These are phyloP conservation scores for Isatis tinctoria DNA, from an alignment of 345 rosid genomes.

Conservation along the genomic window DNA sequence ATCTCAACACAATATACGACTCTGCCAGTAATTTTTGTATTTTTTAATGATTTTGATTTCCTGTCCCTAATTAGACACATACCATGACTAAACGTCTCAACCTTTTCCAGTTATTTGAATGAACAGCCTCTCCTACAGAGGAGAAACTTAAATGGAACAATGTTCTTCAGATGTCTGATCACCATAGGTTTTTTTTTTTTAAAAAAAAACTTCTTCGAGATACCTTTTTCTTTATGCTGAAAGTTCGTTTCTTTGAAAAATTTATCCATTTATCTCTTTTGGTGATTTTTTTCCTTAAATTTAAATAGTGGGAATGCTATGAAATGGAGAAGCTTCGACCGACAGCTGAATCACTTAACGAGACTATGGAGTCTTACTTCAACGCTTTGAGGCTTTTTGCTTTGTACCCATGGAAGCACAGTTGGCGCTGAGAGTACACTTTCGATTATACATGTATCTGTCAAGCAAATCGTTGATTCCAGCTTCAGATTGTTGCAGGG, in stretches of 20 bases:
- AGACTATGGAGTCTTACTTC: conserved; percentile 62
- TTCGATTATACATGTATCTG: conserved; percentile 48
- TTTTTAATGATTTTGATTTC: background rate
- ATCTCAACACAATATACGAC: conserved; percentile 72
- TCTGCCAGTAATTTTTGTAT: conserved; percentile 46
- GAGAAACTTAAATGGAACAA: conserved; percentile 66
- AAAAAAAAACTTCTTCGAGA: background rate
- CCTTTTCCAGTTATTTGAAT: conserved; percentile 48
- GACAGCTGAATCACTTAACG: conserved; percentile 60
- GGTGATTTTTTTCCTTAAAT: background rate
- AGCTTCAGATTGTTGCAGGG: conserved; percentile 81
- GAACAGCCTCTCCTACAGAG: conserved; percentile 41
- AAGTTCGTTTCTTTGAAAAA: background rate
- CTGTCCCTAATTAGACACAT: background rate
- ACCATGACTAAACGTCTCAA: background rate
- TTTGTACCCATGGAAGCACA: conserved; percentile 71
- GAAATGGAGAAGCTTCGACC: conserved; percentile 76
- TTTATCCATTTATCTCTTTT: background rate
- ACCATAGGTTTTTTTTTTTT: conserved; percentile 46
- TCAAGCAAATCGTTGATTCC: conserved; percentile 72
- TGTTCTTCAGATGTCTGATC: conserved; percentile 72
- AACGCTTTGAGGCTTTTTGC: conserved; percentile 77
- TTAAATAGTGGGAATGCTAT: conserved; percentile 76
- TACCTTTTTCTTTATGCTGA: background rate
- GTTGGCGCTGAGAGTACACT: conserved; percentile 91